phyloP scores from a whole-genome alignment of 73 alveolate genomes.

The Paramecium tetraurelia region DNA sequence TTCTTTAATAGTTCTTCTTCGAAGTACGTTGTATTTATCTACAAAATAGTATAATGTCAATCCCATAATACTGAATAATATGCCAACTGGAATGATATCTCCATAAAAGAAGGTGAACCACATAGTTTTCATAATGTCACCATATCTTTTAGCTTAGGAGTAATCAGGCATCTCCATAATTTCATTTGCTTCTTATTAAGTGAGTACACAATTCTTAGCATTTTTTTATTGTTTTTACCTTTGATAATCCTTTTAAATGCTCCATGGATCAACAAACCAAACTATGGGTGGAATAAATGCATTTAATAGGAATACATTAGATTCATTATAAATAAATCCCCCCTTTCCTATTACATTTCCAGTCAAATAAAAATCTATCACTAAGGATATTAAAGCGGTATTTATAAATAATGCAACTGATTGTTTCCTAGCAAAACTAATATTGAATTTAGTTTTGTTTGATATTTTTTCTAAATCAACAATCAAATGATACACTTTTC shows the following conservation, averaged over 20 bases:
- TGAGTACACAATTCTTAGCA: conserved; percentile 35
- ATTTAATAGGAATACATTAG: conserved; percentile 45
- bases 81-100: conserved; percentile 54
- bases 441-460: conserved; percentile 51
- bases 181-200: conserved; percentile 53
- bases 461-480: conserved; percentile 59
- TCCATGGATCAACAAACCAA: conserved; percentile 64
- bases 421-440: conserved; percentile 47
- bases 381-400: conserved; percentile 54
- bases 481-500: conserved; percentile 47
- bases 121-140: conserved; percentile 64
- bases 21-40: conserved; percentile 49
- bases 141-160: conserved; percentile 62
- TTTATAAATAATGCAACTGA: conserved; percentile 53
- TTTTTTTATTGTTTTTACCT: conserved; percentile 26
- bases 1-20: conserved; percentile 60
- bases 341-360: conserved; percentile 41
- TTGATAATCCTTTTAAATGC: conserved; percentile 43
- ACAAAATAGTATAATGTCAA: conserved; percentile 42
- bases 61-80: conserved; percentile 36
- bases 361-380: conserved; percentile 47
- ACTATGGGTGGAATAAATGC: conserved; percentile 58
- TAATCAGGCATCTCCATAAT: conserved; percentile 63
- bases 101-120: conserved; percentile 65
- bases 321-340: conserved; percentile 62